These are phyloP conservation scores for Xanthoconium purpureum DNA, from an alignment of 768 basidiomycete species.

Conservation along the genomic window DNA sequence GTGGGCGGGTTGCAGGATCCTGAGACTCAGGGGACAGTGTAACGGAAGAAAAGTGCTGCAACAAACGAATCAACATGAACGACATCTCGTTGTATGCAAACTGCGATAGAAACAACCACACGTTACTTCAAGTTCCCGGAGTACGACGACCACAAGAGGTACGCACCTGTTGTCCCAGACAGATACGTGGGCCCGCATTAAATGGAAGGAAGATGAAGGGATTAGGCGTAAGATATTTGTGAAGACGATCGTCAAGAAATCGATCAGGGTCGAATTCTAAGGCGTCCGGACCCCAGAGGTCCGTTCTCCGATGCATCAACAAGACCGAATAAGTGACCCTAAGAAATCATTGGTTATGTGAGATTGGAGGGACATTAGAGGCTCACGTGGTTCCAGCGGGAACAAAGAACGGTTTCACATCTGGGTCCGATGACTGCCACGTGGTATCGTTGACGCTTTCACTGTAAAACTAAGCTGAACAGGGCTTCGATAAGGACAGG, in stretches of 20 bases:
- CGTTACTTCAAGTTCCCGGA: slow-evolving; percentile 4
- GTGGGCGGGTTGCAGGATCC: slow-evolving; percentile 25
- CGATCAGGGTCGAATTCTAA: slow-evolving; percentile 39
- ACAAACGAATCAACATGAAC: slow-evolving; percentile 31
- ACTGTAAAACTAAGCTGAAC: slow-evolving; percentile 4
- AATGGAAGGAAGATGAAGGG: slow-evolving; percentile 41
- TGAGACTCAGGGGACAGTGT: slow-evolving; percentile 27
- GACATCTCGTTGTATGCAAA: slow-evolving; percentile 36
- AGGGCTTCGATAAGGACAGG: not conserved
- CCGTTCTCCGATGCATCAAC: slow-evolving; percentile 35
- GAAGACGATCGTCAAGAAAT: slow-evolving; percentile 38
- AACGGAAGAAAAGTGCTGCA: slow-evolving; percentile 28
- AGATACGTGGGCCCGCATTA: slow-evolving; percentile 24
- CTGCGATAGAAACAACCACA: slow-evolving; percentile 11
- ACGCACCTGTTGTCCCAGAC: slow-evolving; percentile 37
- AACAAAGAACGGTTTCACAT: slow-evolving; percentile 30
- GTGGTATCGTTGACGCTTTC: slow-evolving; percentile 24
- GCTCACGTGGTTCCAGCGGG: slow-evolving; percentile 23
- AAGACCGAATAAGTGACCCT: slow-evolving; percentile 31
- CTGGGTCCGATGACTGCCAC: slow-evolving; percentile 21
- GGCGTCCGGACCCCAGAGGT: slow-evolving; percentile 39
- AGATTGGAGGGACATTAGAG: not conserved
- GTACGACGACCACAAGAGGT: not conserved
- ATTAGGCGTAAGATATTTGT: slow-evolving; percentile 36
- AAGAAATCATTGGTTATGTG: not conserved